A percentile compares a stretch with the other conserved stretches of the same genome.
phyloP scores from a whole-genome alignment of 1,284 basidiomycete genomes.

The Fomitopsis betulina region DNA sequence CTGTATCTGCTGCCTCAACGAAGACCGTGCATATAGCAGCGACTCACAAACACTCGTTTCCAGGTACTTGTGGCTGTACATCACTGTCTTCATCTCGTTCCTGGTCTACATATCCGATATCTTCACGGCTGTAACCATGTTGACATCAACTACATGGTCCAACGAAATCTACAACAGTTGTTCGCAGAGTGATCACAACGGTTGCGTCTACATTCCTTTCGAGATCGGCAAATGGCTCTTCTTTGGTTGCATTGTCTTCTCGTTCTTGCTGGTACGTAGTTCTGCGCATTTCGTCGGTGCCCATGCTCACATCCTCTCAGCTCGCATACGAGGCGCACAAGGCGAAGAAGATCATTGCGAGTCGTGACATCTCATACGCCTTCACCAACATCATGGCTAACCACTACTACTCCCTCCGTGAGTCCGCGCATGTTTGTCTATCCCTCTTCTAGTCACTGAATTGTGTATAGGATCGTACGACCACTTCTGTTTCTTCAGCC shows the following conservation, averaged over 20 bases:
- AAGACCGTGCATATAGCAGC: neutral
- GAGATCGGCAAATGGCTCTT: slow-evolving; percentile 93
- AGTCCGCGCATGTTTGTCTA: slow-evolving; percentile 26
- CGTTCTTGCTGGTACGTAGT: slow-evolving; percentile 79
- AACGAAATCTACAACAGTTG: slow-evolving; percentile 86
- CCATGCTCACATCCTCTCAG: slow-evolving; percentile 29
- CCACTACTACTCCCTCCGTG: slow-evolving; percentile 89
- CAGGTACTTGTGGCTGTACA: slow-evolving; percentile 90
- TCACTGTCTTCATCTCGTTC: slow-evolving; percentile 91
- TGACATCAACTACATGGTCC: slow-evolving; percentile 88
- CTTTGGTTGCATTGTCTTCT: slow-evolving; percentile 96
- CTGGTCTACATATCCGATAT: slow-evolving; percentile 97
- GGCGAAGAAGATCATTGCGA: slow-evolving; percentile 88
- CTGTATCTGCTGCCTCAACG: neutral
- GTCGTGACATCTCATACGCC: slow-evolving; percentile 94
- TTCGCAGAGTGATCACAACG: slow-evolving; percentile 39
- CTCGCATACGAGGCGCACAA: slow-evolving; percentile 91
- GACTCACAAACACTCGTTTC: neutral
- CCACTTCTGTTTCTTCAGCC: slow-evolving; percentile 97
- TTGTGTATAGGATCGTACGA: slow-evolving; percentile 76
- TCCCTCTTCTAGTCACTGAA: neutral
- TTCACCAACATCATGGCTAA: slow-evolving; percentile 98
- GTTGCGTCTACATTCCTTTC: slow-evolving; percentile 88
- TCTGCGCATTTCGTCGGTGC: neutral
- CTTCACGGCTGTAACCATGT: slow-evolving; percentile 95